Evolutionary conservation across 306 rosid genomes (phyloP).

Genomic region (Hippophae tibetana): DNA sequence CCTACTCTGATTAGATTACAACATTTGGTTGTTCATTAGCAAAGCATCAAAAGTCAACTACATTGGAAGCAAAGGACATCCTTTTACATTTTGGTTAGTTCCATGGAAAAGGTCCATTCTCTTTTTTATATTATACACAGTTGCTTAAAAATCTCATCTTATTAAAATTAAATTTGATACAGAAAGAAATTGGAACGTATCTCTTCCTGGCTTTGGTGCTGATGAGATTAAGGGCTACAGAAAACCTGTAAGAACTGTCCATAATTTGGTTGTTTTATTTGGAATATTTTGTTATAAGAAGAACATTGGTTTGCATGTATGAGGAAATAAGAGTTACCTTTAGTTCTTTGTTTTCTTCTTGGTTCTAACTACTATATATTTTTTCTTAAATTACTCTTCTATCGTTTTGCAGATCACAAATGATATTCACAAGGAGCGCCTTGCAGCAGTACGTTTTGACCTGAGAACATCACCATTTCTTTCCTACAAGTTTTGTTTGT

Average conservation of each 20-base stretch:
- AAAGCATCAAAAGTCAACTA: slow-evolving; percentile 83
- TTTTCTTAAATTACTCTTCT: slow-evolving; percentile 8
- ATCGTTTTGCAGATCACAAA: slow-evolving; percentile 45
- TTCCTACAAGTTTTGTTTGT: not conserved
- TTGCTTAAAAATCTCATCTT: slow-evolving; percentile 10
- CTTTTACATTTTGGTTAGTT: slow-evolving; percentile 85
- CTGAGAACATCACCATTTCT: slow-evolving; percentile 7
- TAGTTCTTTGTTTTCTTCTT: not conserved
- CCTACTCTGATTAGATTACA: slow-evolving; percentile 43
- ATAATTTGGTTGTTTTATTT: slow-evolving; percentile 14
- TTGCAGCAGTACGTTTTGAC: slow-evolving; percentile 60
- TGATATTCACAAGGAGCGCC: slow-evolving; percentile 89
- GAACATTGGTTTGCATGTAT: not conserved
- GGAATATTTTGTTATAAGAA: not conserved
- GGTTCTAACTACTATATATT: not conserved
- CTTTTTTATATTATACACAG: not conserved
- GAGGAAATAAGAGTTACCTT: not conserved
- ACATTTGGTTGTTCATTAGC: slow-evolving; percentile 89
- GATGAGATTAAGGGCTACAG: slow-evolving; percentile 83
- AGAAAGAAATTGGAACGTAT: slow-evolving; percentile 85
- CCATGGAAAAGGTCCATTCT: slow-evolving; percentile 11
- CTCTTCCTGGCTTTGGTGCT: slow-evolving; percentile 87
- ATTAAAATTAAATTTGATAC: slow-evolving; percentile 18
- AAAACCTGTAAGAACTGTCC: slow-evolving; percentile 46
- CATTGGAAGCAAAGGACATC: slow-evolving; percentile 83